Conservation (phyloP, 306 rosid species). For the Malus asiatica region DNA sequence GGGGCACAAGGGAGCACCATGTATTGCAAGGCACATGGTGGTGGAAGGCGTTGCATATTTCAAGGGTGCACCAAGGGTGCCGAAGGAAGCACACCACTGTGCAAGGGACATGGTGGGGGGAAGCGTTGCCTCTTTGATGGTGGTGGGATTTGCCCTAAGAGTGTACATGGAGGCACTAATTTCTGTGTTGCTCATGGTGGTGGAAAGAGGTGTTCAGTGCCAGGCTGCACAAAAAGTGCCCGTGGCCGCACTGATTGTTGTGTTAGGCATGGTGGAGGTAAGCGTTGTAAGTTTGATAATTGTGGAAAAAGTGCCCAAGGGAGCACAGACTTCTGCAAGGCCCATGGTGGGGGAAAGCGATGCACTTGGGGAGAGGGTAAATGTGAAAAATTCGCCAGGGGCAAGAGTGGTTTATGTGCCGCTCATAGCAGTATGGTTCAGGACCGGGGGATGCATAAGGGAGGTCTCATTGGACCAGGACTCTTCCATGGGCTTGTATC, state of each 20-base stretch:
- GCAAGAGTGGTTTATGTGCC: constrained; percentile 93
- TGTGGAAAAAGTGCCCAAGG: constrained; percentile 99
- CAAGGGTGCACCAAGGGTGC: constrained; percentile 92
- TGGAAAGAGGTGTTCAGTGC: constrained; percentile 86
- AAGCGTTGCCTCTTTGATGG: constrained; percentile 93
- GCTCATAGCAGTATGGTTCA: constrained; percentile 75
- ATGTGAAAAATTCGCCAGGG: constrained; percentile 94
- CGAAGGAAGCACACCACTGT: constrained; percentile 98
- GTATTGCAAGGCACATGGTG: constrained; percentile 99
- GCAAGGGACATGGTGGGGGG: constrained; percentile 99
- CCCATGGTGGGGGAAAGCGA: constrained; percentile 97
- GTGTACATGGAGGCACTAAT: constrained; percentile 95
- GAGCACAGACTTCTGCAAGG: constrained; percentile 98
- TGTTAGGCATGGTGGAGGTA: constrained; percentile 95
- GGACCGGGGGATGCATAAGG: constrained; percentile 49
- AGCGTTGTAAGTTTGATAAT: constrained; percentile 69
- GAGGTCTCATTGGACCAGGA: constrained; percentile 71
- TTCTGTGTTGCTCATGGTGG: constrained; percentile 99
- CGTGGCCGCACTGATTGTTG: constrained; percentile 97
- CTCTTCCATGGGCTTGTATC: constrained; percentile 83
- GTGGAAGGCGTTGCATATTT: constrained; percentile 92
- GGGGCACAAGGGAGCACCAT: constrained; percentile 97
- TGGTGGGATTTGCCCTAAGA: constrained; percentile 94
- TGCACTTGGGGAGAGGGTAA: constrained; percentile 86
- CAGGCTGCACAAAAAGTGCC: constrained; percentile 93